Conservation (phyloP, 2,329 filamentous ascomycete genomes). For the Emmonsia crescens region DNA sequence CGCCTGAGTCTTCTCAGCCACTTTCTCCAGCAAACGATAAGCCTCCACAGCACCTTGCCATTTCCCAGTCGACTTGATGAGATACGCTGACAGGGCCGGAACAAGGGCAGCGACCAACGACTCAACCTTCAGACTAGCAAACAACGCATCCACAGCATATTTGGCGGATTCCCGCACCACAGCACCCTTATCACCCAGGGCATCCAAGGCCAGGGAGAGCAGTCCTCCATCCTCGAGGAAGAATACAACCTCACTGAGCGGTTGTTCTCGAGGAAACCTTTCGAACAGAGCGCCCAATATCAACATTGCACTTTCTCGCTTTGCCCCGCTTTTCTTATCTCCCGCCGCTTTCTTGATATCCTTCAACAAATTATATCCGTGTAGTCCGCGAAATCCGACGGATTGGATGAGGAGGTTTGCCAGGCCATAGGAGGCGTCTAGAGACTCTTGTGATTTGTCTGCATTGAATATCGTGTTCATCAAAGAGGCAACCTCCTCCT, state of each 20-base stretch:
- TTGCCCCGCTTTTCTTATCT: constrained; percentile 86
- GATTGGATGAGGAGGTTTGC: constrained; percentile 54
- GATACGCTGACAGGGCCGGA: constrained; percentile 62
- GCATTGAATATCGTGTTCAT: constrained; percentile 59
- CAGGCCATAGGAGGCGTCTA: constrained; percentile 57
- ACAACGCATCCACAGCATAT: constrained; percentile 85
- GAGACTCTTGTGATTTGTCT: constrained; percentile 55
- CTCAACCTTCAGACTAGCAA: constrained; percentile 67
- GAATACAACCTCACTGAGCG: constrained; percentile 68
- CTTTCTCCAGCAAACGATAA: constrained; percentile 72
- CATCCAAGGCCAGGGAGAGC: constrained; percentile 64
- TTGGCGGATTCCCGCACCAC: constrained; percentile 85
- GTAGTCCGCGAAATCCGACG: constrained; percentile 52
- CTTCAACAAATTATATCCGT: constrained; percentile 50
- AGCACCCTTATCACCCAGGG: constrained; percentile 76
- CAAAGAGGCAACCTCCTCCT: constrained; percentile 55
- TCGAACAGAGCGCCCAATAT: constrained; percentile 89
- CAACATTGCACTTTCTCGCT: constrained; percentile 87
- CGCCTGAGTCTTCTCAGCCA: constrained; percentile 91
- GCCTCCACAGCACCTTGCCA: constrained; percentile 95
- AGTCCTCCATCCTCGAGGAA: constrained; percentile 69
- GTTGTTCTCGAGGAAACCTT: constrained; percentile 67
- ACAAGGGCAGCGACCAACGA: constrained; percentile 73
- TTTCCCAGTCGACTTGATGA: constrained; percentile 77
- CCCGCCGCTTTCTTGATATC: constrained; percentile 65